These are phyloP conservation scores for Aquilaria agallochum DNA, from an alignment of 441 rosid species.

Conservation along the genomic window DNA sequence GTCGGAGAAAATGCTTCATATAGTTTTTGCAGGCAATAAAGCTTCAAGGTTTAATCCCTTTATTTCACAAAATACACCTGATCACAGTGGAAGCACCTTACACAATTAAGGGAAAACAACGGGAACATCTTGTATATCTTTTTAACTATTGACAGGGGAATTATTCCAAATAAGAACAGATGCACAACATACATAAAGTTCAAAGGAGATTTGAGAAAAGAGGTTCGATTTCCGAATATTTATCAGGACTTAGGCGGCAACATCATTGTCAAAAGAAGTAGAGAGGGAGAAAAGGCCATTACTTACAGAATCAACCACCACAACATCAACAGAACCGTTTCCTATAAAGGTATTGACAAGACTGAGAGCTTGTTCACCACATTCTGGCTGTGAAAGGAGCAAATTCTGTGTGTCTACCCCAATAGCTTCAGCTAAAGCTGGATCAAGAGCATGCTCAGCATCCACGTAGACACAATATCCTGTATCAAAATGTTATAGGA, in stretches of 20 bases:
- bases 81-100: background rate
- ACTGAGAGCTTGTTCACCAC: slow-evolving; percentile 96
- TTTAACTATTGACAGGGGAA: slow-evolving; percentile 15
- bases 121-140: background rate
- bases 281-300: too few species aligned
- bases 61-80: background rate
- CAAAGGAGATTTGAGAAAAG: too few species aligned
- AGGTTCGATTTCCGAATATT: too few species aligned
- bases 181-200: too few species aligned
- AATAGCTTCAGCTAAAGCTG: slow-evolving; percentile 71
- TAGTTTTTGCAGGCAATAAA: background rate
- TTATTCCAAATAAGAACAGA: slow-evolving; percentile 5
- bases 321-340: slow-evolving; percentile 95
- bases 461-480: slow-evolving; percentile 92
- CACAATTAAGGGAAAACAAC: background rate
- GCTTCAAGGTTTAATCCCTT: background rate
- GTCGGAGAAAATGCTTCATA: slow-evolving; percentile 3
- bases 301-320: slow-evolving; percentile 94
- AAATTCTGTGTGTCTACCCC: slow-evolving; percentile 90
- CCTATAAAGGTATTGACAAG: slow-evolving; percentile 88
- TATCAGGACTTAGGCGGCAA: too few species aligned
- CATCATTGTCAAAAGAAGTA: too few species aligned
- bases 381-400: slow-evolving; percentile 94
- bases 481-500: slow-evolving; percentile 24
- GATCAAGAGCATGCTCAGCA: slow-evolving; percentile 98